Evolutionary conservation across 108 stramenopile species (phyloP).

Genomic region (Nannochloropsis gaditana): DNA sequence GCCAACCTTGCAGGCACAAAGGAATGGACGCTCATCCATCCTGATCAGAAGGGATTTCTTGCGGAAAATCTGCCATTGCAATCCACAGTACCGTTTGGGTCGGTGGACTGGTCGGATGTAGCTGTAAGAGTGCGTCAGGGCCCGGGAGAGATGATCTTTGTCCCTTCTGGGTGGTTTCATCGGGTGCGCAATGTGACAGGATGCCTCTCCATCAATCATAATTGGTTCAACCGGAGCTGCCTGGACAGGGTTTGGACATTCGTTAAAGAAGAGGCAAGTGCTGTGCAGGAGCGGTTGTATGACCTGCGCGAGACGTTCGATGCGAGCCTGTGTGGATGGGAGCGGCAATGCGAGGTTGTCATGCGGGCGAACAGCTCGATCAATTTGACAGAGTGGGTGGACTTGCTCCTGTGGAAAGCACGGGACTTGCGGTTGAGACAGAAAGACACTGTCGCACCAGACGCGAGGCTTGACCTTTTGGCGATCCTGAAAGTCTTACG

Average conservation of each 20-base stretch:
- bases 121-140: conserved; percentile 38
- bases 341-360: conserved; percentile 48
- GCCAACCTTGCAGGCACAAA: conserved; percentile 45
- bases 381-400: conserved; percentile 43
- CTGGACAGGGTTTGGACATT: conserved; percentile 38
- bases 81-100: not conserved
- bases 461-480: not conserved
- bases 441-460: not conserved
- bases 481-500: not conserved
- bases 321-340: conserved; percentile 30
- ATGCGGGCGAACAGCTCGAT: conserved; percentile 49
- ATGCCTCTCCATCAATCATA: conserved; percentile 43
- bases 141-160: conserved; percentile 48
- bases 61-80: not conserved
- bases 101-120: not conserved
- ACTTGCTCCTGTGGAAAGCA: conserved; percentile 30
- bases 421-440: not conserved
- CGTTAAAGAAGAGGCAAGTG: conserved; percentile 37
- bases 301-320: conserved; percentile 43
- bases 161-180: conserved; percentile 51
- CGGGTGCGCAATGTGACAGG: conserved; percentile 23
- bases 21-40: conserved; percentile 35
- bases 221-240: conserved; percentile 52
- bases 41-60: conserved; percentile 23
- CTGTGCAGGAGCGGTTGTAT: conserved; percentile 34